Base-by-base conservation (phyloP, 1,284 basidiomycete genomes). In the Schizophyllum commune region DNA sequence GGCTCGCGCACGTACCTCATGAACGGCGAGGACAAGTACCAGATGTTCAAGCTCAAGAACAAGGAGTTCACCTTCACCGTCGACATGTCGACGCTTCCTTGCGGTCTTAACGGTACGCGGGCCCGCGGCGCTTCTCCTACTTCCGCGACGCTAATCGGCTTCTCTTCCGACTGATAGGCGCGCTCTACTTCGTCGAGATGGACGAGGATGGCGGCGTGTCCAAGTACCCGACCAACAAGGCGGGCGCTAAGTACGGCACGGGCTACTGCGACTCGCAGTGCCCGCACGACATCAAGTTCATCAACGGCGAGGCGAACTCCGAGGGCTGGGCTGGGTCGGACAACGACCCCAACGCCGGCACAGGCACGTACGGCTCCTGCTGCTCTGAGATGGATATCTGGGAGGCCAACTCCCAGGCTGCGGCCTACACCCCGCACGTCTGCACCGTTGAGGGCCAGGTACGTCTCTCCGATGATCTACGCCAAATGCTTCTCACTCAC, bases 251-350 rank as follows among this genome's bases (percentile, higher is more conserved):
- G 70, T 82, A 79, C 71, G 80, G 80, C 59, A 81, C 80, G 53
- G 80, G 80, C n/a, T 81, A 81, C 72, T 82, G 80, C 66, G 79
- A 82, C 69, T 76, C 82, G 9, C 82, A 84, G 68, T 84, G 83
- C 74, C 82, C 82, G 3, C 75, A 77, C 17, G 80, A 81, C 65
- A 71, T 82, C 69, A 83, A 83, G 70, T 82, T 80, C 72, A 82
- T 82, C 68, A 74, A 79, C 68, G 80, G 79, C 65, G 68, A n/a
- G 77, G 79, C 80, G 59, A 82, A 83, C 71, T 68, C 76, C 56
- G 64, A 62, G 21, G 76, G 73, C 66, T 83, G 81, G 80, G 70
- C 65, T 9, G 64, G 70, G 32, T 73, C 74, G 0, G 59, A 71
- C 57, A 78, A 66, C 66, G 74, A 77, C 66, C 63, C 73, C 65